Conservation (phyloP, 192 early-diverging fungal species). For the Backusella westeae region DNA sequence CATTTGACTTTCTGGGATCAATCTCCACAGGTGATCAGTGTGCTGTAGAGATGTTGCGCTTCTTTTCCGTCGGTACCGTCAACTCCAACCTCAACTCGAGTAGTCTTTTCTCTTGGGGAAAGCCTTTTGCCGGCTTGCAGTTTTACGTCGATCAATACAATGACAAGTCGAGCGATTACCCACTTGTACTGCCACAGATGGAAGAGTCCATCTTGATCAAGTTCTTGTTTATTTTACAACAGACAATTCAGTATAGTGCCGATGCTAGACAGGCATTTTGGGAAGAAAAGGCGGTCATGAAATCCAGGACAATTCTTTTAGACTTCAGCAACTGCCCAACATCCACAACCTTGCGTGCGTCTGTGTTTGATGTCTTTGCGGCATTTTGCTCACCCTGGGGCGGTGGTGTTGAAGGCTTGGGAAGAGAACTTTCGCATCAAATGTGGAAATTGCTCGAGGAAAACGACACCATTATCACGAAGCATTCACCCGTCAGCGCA, state of each 20-base stretch:
- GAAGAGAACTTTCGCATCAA: constrained; percentile 61
- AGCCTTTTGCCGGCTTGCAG: constrained; percentile 74
- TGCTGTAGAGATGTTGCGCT: constrained; percentile 57
- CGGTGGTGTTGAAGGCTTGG: constrained; percentile 36
- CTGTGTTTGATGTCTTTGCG: constrained; percentile 74
- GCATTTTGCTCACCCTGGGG: constrained; percentile 72
- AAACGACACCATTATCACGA: constrained; percentile 49
- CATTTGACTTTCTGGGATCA: constrained; percentile 80
- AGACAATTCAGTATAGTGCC: constrained; percentile 74
- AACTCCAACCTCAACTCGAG: constrained; percentile 7
- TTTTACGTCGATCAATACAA: constrained; percentile 53
- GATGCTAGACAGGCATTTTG: constrained; percentile 68
- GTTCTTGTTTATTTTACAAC: constrained; percentile 74
- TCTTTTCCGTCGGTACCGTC: constrained; percentile 41
- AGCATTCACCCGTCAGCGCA: constrained; percentile 25
- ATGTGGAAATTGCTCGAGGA: constrained; percentile 84
- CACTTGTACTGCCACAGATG: constrained; percentile 32
- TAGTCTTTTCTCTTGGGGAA: constrained; percentile 73
- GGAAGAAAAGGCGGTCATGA: constrained; percentile 60
- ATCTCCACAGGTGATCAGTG: constrained; percentile 75
- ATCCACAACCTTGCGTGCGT: constrained; percentile 79
- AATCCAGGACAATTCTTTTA: constrained; percentile 71
- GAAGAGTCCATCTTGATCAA: constrained; percentile 77
- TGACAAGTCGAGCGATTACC: constrained; percentile 25
- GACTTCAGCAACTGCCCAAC: constrained; percentile 72